These are phyloP conservation scores for Ziziphus jujuba DNA, from an alignment of 306 rosid species.

Conservation along the genomic window DNA sequence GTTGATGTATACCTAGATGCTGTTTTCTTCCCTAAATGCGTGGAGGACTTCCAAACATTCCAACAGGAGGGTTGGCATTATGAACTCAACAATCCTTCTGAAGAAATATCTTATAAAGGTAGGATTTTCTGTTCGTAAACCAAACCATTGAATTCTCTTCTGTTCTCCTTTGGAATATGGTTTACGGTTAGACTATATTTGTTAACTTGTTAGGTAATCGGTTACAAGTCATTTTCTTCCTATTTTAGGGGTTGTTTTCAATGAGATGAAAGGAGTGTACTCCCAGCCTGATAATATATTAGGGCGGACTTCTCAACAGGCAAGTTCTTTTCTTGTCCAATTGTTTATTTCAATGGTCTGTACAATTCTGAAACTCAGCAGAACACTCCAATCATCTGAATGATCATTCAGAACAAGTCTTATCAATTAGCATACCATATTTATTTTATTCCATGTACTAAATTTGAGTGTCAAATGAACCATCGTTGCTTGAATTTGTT, in stretches of 20 bases:
- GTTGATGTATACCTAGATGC: slow-evolving; percentile 98
- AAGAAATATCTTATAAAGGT: slow-evolving; percentile 92
- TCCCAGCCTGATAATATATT: slow-evolving; percentile 95
- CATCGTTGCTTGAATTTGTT: background rate
- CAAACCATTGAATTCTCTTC: background rate
- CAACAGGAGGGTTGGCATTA: slow-evolving; percentile 99
- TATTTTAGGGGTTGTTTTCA: slow-evolving; percentile 89
- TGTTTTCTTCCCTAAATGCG: slow-evolving; percentile 92
- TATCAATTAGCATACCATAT: background rate
- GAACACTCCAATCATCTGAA: background rate
- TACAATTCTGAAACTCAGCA: background rate
- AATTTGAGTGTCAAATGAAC: background rate
- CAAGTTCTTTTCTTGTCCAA: slow-evolving; percentile 33
- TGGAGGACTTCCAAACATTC: slow-evolving; percentile 79
- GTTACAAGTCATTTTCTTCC: slow-evolving; percentile 12
- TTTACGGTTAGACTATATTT: background rate
- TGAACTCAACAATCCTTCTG: slow-evolving; percentile 89
- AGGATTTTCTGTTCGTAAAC: background rate
- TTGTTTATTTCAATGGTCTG: slow-evolving; percentile 13
- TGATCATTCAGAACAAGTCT: background rate
- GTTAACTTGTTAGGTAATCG: background rate
- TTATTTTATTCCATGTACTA: background rate
- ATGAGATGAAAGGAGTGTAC: slow-evolving; percentile 99
- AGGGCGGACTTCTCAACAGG: slow-evolving; percentile 90
- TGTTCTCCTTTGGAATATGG: slow-evolving; percentile 3